Base-by-base conservation (phyloP, 768 basidiomycete genomes). In the Tricholomella constricta region DNA sequence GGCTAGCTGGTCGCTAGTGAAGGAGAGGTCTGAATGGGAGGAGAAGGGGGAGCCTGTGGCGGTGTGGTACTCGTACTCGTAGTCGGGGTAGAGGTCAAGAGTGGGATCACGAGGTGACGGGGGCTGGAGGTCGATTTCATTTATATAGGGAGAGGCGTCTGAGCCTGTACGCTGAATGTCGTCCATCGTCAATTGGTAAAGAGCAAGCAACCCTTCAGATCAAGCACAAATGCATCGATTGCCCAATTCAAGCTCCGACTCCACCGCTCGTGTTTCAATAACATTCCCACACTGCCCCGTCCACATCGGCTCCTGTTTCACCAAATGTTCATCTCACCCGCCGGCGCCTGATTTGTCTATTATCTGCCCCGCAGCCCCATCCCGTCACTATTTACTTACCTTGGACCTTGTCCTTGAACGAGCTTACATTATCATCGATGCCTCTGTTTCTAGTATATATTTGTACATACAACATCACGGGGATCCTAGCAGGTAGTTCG, bases 31-130 rank as follows among this genome's bases (percentile, higher is more conserved):
- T 3, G 87, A 88, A 59, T 82, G 75, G 47, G 68, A 74, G 6
- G 86, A 88, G 66, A 78, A 89, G 8, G 88, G 88, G 0, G 87
- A 89, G 69, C 84, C 82, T 63, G 84, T 79, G 85, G 5, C 85
- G 11, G 38, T 17, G 45, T n/a, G n/a, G n/a, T n/a, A n/a, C n/a
- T n/a, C n/a, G n/a, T 48, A 46, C 17, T 47, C 52, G 11, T 48
- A 62, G 48, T 66, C 64, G 22, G 35, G 25, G 56, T 54, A 65
- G 27, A 64, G 47, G 32, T 58, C 62, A 20, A 67, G 56, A 32
- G 60, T 56, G 17, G 53, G 45, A 15, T 53, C 57, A 3, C 51
- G 50, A n/a, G 68, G 66, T 6, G 64, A 67, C 10, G 61, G 65
- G 1, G 65, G 61, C 38, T 61, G 62, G n/a, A 62, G 57, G 14